These are phyloP conservation scores for Ampelocalamus luodianensis DNA, from an alignment of 176 grass and related monocot species.

Conservation along the genomic window DNA sequence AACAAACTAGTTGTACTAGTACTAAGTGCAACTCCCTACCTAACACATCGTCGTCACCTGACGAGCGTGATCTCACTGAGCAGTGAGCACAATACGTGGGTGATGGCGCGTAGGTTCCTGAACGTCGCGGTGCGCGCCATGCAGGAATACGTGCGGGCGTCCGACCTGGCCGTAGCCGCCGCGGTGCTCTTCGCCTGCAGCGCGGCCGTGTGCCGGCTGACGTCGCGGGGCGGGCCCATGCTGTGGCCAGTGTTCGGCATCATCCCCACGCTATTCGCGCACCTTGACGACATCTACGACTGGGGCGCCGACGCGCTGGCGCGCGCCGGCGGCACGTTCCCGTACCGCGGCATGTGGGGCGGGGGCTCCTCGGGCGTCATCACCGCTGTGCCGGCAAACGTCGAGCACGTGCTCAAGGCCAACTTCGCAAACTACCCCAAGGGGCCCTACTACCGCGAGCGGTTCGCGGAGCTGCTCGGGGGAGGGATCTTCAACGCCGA, in stretches of 20 bases:
- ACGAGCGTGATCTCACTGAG: neutral
- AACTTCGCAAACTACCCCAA: slow-evolving; percentile 92
- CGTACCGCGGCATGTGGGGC: slow-evolving; percentile 78
- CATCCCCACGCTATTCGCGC: slow-evolving; percentile 59
- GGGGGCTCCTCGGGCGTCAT: slow-evolving; percentile 59
- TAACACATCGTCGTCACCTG: neutral
- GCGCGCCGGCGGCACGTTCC: slow-evolving; percentile 68
- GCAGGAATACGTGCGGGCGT: slow-evolving; percentile 25
- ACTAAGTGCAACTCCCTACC: neutral
- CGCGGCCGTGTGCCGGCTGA: slow-evolving; percentile 41
- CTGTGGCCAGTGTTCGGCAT: slow-evolving; percentile 83
- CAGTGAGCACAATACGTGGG: neutral
- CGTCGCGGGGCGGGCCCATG: slow-evolving; percentile 52
- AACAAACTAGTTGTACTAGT: no score
- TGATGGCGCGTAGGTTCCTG: neutral
- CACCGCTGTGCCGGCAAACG: slow-evolving; percentile 66
- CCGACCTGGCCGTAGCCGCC: slow-evolving; percentile 50
- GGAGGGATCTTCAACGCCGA: slow-evolving; percentile 93
- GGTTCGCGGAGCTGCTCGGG: slow-evolving; percentile 82
- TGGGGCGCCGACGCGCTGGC: slow-evolving; percentile 51
- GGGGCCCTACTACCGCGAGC: slow-evolving; percentile 80
- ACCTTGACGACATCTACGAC: slow-evolving; percentile 60
- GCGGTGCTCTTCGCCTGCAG: slow-evolving; percentile 55
- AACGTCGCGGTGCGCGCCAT: neutral
- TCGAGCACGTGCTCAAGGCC: slow-evolving; percentile 76